Evolutionary conservation across 2,329 filamentous ascomycete genomes (phyloP).

Genomic region (Talaromyces piceae): DNA sequence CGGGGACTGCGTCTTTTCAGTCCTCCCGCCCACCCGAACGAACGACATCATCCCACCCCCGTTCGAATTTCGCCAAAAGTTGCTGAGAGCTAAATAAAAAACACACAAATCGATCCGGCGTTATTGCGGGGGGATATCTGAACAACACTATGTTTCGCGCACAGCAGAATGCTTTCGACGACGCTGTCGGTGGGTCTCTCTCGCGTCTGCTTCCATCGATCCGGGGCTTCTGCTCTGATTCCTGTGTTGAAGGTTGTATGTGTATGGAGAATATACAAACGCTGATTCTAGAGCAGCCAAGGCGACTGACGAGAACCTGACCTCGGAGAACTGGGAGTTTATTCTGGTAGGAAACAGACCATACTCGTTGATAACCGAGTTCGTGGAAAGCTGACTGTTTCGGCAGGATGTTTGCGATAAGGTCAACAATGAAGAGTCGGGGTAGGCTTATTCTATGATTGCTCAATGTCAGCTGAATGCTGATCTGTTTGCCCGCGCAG

Average conservation of each 20-base stretch:
- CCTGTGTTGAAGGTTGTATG: background rate
- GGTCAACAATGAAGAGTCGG: constrained; percentile 44
- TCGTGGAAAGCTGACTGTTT: background rate
- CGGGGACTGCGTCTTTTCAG: too few species aligned
- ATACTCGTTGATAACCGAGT: background rate
- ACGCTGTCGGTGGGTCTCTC: constrained; percentile 54
- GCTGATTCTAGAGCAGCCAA: constrained; percentile 45
- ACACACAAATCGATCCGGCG: background rate
- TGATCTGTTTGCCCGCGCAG: constrained; percentile 24
- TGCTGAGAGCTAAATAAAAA: background rate
- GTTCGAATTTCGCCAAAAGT: too few species aligned
- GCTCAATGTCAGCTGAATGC: background rate
- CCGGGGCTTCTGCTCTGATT: background rate
- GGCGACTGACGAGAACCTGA: constrained; percentile 97
- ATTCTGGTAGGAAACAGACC: constrained; percentile 48
- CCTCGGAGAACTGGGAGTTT: constrained; percentile 71
- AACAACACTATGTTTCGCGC: constrained; percentile 49
- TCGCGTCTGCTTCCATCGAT: background rate
- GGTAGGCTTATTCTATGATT: constrained; percentile 25
- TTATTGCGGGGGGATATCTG: constrained; percentile 10
- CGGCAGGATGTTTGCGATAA: constrained; percentile 55
- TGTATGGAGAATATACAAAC: background rate
- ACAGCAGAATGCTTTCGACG: constrained; percentile 62
- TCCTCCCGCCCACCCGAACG: background rate
- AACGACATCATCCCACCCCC: too few species aligned